phyloP scores from a whole-genome alignment of 2,329 filamentous ascomycete species.

The Fusarium compactum region DNA sequence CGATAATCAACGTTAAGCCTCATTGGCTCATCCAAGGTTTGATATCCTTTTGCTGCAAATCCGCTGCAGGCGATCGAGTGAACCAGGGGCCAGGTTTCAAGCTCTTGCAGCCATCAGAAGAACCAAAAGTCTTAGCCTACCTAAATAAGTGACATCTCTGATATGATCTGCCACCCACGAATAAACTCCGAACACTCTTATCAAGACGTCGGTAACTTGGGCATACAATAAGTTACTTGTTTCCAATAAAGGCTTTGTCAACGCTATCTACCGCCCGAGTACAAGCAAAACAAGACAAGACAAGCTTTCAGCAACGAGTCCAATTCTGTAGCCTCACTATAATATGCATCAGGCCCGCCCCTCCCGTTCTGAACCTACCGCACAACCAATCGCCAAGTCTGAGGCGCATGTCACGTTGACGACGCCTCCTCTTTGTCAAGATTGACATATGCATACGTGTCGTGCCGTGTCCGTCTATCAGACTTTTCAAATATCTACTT shows the following conservation, averaged over 20 bases:
- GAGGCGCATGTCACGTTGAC: conserved; percentile 37
- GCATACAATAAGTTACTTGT: too few relatives aligned
- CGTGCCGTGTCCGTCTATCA: conserved; percentile 9
- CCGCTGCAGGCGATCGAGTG: conserved; percentile 38
- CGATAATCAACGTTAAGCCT: conserved; percentile 23
- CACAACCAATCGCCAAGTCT: conserved; percentile 27
- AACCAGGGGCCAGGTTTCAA: conserved; percentile 28
- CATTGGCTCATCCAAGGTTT: conserved; percentile 23
- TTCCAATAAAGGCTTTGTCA: not conserved
- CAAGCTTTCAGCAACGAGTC: not conserved
- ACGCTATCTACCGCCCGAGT: not conserved
- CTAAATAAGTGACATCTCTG: not conserved
- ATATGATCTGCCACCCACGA: not conserved
- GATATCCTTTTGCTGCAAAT: conserved; percentile 33
- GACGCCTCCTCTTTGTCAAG: conserved; percentile 28
- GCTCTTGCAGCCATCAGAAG: conserved; percentile 21
- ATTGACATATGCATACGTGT: not conserved
- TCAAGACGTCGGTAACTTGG: not conserved
- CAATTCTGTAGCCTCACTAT: not conserved
- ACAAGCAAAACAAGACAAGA: not conserved
- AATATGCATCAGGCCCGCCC: conserved; percentile 20
- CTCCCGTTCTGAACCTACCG: conserved; percentile 6
- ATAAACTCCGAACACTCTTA: not conserved
- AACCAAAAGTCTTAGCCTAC: not conserved
- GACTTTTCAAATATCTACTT: not conserved